phyloP scores from a whole-genome alignment of 2,329 filamentous ascomycete species.

The Botryotinia globosa region DNA sequence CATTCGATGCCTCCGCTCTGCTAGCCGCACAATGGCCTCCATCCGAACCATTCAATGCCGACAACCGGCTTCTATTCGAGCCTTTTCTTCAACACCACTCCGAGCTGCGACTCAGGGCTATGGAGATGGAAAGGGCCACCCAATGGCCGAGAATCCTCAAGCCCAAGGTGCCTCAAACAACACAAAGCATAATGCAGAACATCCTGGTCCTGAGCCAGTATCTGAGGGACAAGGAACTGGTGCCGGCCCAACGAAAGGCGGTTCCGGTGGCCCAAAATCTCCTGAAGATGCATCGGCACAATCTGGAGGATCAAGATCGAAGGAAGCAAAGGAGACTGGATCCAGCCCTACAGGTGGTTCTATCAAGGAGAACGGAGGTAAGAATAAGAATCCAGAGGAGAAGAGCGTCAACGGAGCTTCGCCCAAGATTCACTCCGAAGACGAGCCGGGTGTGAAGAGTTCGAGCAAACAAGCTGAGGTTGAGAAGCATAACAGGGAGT shows the following conservation, averaged over 20 bases:
- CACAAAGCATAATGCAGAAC: slow-evolving; percentile 41
- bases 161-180: slow-evolving; percentile 39
- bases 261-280: slow-evolving; percentile 26
- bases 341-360: slow-evolving; percentile 35
- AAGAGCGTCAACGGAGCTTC: slow-evolving; percentile 16
- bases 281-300: slow-evolving; percentile 40
- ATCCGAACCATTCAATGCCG: slow-evolving; percentile 15
- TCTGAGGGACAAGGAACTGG: slow-evolving; percentile 43
- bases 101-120: slow-evolving; percentile 39
- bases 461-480: slow-evolving; percentile 55
- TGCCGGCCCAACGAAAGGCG: slow-evolving; percentile 40
- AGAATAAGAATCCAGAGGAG: slow-evolving; percentile 21
- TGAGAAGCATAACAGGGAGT: slow-evolving; percentile 56
- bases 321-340: slow-evolving; percentile 43
- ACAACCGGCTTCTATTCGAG: slow-evolving; percentile 23
- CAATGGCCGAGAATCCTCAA: slow-evolving; percentile 41
- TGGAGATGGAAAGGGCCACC: slow-evolving; percentile 43
- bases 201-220: slow-evolving; percentile 45
- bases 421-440: slow-evolving; percentile 26
- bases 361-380: slow-evolving; percentile 31
- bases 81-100: slow-evolving; percentile 26
- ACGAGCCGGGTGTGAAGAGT: slow-evolving; percentile 28
- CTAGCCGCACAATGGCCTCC: background rate
- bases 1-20: slow-evolving; percentile 4
- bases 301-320: slow-evolving; percentile 43